phyloP scores from a whole-genome alignment of 148 eudicot genomes.

The Heliosperma pusillum region DNA sequence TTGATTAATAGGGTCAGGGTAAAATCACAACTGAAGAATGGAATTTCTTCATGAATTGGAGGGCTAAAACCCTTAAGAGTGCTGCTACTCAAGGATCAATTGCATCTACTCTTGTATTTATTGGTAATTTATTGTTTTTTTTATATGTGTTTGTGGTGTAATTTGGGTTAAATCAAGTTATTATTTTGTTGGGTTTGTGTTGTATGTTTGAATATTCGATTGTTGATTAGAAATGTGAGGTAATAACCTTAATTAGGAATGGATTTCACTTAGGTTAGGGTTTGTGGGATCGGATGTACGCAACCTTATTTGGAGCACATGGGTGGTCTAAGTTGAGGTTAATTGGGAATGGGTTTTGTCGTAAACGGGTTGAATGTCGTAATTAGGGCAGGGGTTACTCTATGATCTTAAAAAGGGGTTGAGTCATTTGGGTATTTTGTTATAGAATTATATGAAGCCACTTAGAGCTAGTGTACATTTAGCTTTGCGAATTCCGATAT shows the following conservation, averaged over 20 bases:
- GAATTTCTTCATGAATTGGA: neutral
- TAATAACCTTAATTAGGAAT: neutral
- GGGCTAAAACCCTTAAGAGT: neutral
- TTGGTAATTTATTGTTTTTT: neutral
- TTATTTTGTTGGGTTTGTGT: neutral
- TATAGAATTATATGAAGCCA: neutral
- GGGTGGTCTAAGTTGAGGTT: neutral
- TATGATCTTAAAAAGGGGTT: neutral
- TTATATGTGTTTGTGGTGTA: neutral
- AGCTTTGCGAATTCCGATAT: neutral
- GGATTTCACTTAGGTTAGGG: neutral
- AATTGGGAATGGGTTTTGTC: neutral
- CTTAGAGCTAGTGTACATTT: neutral
- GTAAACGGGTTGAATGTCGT: neutral
- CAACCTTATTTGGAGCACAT: neutral
- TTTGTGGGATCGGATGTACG: neutral
- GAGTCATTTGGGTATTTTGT: neutral
- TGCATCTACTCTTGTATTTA: neutral
- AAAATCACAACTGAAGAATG: neutral
- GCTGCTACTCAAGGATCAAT: neutral
- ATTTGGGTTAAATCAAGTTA: neutral
- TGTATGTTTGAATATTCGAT: neutral
- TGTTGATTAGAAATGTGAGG: neutral
- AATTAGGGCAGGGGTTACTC: neutral
- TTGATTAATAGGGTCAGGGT: slow-evolving; percentile 1